These are phyloP conservation scores for Corynascus novoguineensis DNA, from an alignment of 495 filamentous ascomycete genomes.

Conservation along the genomic window DNA sequence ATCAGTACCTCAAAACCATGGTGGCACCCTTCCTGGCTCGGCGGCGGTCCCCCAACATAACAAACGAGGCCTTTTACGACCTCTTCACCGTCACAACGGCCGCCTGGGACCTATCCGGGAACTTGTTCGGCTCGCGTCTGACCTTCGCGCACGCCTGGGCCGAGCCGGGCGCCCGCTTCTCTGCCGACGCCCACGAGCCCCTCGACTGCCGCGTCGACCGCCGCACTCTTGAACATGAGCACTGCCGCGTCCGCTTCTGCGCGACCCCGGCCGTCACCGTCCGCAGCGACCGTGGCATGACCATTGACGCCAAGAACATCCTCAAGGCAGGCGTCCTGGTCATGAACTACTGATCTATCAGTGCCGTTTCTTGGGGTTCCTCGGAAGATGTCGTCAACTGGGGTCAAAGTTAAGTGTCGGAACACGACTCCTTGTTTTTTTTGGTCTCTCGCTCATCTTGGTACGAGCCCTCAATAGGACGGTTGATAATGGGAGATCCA, in stretches of 20 bases:
- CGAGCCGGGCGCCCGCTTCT: conserved; percentile 26
- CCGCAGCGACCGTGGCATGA: conserved; percentile 25
- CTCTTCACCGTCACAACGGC: conserved; percentile 21
- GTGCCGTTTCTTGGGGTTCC: too few relatives aligned
- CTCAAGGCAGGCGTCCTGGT: conserved; percentile 29
- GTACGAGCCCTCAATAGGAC: too few relatives aligned
- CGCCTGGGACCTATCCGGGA: conserved; percentile 30
- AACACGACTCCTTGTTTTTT: too few relatives aligned
- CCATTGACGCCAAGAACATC: conserved; percentile 22
- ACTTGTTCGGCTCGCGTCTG: conserved; percentile 23
- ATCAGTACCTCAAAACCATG: conserved; percentile 24
- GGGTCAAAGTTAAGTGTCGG: too few relatives aligned
- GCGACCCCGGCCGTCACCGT: conserved; percentile 33
- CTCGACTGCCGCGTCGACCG: conserved; percentile 5
- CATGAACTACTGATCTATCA: conserved; percentile 2
- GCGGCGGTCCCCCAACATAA: not conserved
- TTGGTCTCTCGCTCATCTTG: too few relatives aligned
- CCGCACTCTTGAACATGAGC: conserved; percentile 8
- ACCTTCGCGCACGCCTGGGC: conserved; percentile 32
- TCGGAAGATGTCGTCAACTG: too few relatives aligned
- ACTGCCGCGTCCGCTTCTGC: conserved; percentile 30
- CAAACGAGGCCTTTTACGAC: conserved; percentile 27
- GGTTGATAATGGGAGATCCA: too few relatives aligned
- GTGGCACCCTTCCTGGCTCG: conserved; percentile 15
- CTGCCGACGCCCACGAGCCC: conserved; percentile 20